A percentile compares a stretch with the other conserved stretches of the same genome.
These are phyloP conservation scores for Staphylotrichum tortipilum DNA, from an alignment of 495 filamentous ascomycete genomes.

Conservation along the genomic window DNA sequence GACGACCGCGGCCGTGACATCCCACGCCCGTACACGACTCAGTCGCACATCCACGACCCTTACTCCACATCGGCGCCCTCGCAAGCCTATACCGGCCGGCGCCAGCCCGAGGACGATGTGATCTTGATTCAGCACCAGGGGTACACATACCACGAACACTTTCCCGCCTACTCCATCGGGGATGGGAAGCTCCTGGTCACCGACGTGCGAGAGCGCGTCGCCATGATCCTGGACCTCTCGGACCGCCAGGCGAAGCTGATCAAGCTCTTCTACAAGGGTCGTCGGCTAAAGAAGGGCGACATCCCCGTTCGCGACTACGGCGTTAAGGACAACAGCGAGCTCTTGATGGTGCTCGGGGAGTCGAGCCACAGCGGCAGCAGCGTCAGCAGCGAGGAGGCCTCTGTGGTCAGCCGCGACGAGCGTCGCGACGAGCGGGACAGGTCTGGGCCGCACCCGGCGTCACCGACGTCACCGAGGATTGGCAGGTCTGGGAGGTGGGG, in stretches of 20 bases:
- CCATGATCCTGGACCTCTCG: conserved; percentile 50
- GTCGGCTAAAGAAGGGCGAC: conserved; percentile 57
- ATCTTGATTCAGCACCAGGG: conserved; percentile 65
- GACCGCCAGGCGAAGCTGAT: conserved; percentile 48
- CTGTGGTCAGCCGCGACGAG: conserved; percentile 27
- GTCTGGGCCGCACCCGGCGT: conserved; percentile 11
- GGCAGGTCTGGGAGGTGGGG: conserved; percentile 18
- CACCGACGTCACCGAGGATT: conserved; percentile 21
- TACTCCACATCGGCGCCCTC: conserved; percentile 19
- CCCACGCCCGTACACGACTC: conserved; percentile 30
- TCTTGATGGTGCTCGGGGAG: conserved; percentile 48
- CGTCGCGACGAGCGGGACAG: conserved; percentile 14
- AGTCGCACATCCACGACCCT: conserved; percentile 24
- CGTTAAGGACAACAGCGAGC: conserved; percentile 70
- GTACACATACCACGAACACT: conserved; percentile 65
- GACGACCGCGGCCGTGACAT: conserved; percentile 28
- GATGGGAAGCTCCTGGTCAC: conserved; percentile 64
- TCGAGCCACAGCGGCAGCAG: conserved; percentile 43
- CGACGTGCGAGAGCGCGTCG: conserved; percentile 57
- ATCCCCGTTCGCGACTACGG: conserved; percentile 63
- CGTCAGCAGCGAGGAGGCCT: conserved; percentile 44
- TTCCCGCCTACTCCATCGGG: conserved; percentile 72
- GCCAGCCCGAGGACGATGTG: conserved; percentile 57
- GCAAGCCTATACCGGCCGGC: conserved; percentile 18
- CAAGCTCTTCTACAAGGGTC: conserved; percentile 77